Conservation (phyloP, 2,329 filamentous ascomycete genomes). For the Trichoderma oligosporum region DNA sequence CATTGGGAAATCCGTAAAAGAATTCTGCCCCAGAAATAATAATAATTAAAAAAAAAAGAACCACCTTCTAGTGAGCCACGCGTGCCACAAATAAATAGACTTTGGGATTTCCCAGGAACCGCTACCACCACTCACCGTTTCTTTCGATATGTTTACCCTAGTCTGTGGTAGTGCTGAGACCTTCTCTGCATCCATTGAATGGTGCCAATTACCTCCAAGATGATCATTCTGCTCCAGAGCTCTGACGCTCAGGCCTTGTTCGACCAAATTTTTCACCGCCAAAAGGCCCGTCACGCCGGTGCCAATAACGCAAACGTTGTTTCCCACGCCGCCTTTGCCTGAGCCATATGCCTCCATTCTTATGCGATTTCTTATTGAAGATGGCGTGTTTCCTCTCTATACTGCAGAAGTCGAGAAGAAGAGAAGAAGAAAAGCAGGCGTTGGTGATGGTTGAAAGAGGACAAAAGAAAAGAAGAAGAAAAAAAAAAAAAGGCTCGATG, state of each 20-base stretch:
- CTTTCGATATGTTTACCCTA: constrained; percentile 31
- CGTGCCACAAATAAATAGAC: neutral
- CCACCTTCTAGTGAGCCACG: neutral
- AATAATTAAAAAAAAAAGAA: too few relatives aligned
- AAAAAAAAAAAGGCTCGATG: neutral
- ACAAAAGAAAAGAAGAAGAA: neutral
- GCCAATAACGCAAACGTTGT: constrained; percentile 30
- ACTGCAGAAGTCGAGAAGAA: neutral
- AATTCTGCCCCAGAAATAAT: too few relatives aligned
- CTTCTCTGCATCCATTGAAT: constrained; percentile 32
- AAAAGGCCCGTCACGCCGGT: constrained; percentile 37
- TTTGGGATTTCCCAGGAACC: neutral
- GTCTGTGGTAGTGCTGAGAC: constrained; percentile 35
- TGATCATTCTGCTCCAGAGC: constrained; percentile 40
- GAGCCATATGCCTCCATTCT: constrained; percentile 8
- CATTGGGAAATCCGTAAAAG: constrained; percentile 36
- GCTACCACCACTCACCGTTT: constrained; percentile 26
- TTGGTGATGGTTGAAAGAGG: neutral
- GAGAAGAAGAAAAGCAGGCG: neutral
- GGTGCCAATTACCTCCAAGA: constrained; percentile 43
- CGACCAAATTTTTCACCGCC: constrained; percentile 40
- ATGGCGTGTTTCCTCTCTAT: neutral
- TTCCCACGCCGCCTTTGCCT: constrained; percentile 18
- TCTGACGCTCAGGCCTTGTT: constrained; percentile 41
- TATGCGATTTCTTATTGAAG: neutral